Evolutionary conservation across 2,329 filamentous ascomycete species (phyloP).

Genomic region (Amylocarpus encephaloides): DNA sequence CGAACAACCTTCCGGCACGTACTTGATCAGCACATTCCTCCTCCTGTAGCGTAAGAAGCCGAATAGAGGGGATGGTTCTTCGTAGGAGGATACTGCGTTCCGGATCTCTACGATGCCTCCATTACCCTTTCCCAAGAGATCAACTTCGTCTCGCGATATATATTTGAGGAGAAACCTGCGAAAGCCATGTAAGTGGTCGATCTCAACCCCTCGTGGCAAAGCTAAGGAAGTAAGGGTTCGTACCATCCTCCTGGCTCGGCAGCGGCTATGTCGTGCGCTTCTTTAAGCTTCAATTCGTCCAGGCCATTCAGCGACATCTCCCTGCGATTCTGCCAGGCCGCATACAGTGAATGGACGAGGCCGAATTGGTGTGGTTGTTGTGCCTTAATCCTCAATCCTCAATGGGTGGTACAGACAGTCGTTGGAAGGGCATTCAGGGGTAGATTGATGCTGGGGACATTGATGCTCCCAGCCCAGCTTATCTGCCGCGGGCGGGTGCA

Average conservation of each 20-base stretch:
- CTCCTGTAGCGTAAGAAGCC: slow-evolving; percentile 86
- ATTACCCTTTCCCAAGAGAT: slow-evolving; percentile 67
- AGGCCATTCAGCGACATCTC: slow-evolving; percentile 94
- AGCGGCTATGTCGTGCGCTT: slow-evolving; percentile 74
- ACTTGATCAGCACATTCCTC: slow-evolving; percentile 87
- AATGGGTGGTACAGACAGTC: not conserved
- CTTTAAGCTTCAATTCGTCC: slow-evolving; percentile 71
- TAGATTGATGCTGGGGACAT: slow-evolving; percentile 23
- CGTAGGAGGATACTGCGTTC: slow-evolving; percentile 68
- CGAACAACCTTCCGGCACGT: slow-evolving; percentile 84
- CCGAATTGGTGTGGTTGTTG: slow-evolving; percentile 7
- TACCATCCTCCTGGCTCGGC: slow-evolving; percentile 91
- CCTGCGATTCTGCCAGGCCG: slow-evolving; percentile 13
- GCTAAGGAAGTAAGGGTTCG: slow-evolving; percentile 11
- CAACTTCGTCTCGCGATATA: slow-evolving; percentile 78
- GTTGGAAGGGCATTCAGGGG: slow-evolving; percentile 25
- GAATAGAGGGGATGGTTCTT: slow-evolving; percentile 82
- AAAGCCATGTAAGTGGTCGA: slow-evolving; percentile 7
- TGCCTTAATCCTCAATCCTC: slow-evolving; percentile 13
- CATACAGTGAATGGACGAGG: not conserved
- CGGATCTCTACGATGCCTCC: slow-evolving; percentile 82
- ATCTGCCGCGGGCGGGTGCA: slow-evolving; percentile 21
- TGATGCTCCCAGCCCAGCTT: slow-evolving; percentile 24
- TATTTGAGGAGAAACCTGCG: slow-evolving; percentile 92
- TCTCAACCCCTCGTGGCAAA: slow-evolving; percentile 8